Base-by-base conservation (phyloP, 352 stramenopile genomes). In the Pythium insidiosum region DNA sequence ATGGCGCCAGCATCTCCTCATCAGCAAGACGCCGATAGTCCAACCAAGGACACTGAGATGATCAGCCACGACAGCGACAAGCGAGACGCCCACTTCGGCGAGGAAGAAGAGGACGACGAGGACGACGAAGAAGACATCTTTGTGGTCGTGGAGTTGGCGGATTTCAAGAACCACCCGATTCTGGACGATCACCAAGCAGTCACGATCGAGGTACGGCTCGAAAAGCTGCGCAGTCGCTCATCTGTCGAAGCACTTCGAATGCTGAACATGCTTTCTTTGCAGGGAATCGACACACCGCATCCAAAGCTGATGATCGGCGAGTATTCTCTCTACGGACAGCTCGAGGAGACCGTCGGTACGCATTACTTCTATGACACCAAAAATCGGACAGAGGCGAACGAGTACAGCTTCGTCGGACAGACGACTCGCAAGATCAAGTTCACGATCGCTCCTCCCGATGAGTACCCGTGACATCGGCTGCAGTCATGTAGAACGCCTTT, bases 81-180 rank as follows among this genome's bases (percentile, higher is more conserved):
- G n/a, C n/a, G n/a, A n/a, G n/a, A n/a, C n/a, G n/a, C n/a, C n/a
- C n/a, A n/a, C n/a, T n/a, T n/a, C 11, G 7, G 22, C 1, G 43
- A 64, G 2, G 29, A 25, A 6, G 38, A 43, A 6, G 50, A 50
- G 1, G 49, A 72, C 2, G 66, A 66, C 5, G 69, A 72, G 4
- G 53, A 68, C 10, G 68, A 85, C 1, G 68, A 84, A 13, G 76
- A 88, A 9, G 76, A 88, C 35, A 62, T 71, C 28, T 49, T 87
- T 19, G 73, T 89, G 11, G 74, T 86, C 45, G 47, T 89, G 54
- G 77, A 89, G 51, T 56, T 89, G 1, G 73, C 63, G 33, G 77
- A 89, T 47, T 87, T 89, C 41, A 87, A 86, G 59, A 84, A 89
- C 45, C 77, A 89, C 34, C 73, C 77, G 22, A 65, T 89, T 22